Base-by-base conservation (phyloP, 495 filamentous ascomycete species). In the Xylaria castorea region DNA sequence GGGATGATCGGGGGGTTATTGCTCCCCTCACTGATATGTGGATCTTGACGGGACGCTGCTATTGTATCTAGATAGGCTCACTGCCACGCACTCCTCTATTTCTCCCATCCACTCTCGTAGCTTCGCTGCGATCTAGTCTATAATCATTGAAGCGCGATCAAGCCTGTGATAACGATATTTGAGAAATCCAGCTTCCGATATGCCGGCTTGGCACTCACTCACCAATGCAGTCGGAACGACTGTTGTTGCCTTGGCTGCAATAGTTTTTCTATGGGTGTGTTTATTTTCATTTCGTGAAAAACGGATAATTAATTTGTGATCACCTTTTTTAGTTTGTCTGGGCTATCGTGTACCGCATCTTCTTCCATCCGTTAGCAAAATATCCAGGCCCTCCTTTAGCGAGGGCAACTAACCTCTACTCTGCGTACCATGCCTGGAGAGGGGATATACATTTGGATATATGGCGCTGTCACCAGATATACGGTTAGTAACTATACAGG, bases 371-470 rank as follows among this genome's bases (percentile, higher is more conserved):
- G 6, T n/a, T 73, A n/a, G 66, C 42, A 9, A 40, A 30, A 16
- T 75, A 67, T n/a, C 70, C 70, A 3, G 74, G 74, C 2, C 74
- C 74, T 0, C 51, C 68, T 20, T 16, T 75, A 22, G 66, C 70
- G 0, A 60, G 27, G 22, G 64, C 71, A 3, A 70, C 66, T 18
- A 62, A 72, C 48, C 60, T 67, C n/a, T 72, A 72, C 32, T 51
- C 42, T 12, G 66, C 38, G 2, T 72, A 70, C 32, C 70, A 70
- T 53, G 66, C 61, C 5, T 12, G 60, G 20, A 70, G 51, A 36
- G 48, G 71, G 25, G 38, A 62, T 1, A 48, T 75, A n/a, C 74
- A 75, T 27, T 30, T 71, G 22, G 22, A 42, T 32, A 73, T 71
- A 9, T 70, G 36, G 16, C n/a, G 66, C 11, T 20, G 70, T 1